Conservation (phyloP, 73 alveolate species). For the Stentor coeruleus region DNA sequence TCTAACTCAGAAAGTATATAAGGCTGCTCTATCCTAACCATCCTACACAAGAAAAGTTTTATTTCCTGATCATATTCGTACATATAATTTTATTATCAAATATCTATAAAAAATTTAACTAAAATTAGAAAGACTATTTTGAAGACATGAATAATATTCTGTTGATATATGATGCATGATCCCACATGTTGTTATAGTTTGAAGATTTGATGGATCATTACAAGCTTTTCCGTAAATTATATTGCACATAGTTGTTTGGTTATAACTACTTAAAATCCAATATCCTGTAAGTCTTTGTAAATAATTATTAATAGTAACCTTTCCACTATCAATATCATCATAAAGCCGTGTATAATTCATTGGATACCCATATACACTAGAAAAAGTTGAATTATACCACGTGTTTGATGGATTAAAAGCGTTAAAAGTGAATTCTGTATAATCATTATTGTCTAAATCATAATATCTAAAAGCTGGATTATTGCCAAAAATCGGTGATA, state of each 20-base stretch:
- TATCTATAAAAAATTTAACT: no score
- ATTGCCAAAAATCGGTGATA: conserved; percentile 13
- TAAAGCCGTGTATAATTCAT: not conserved
- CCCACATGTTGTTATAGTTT: no score
- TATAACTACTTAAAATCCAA: not conserved
- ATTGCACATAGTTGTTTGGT: not conserved
- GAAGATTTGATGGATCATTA: no score
- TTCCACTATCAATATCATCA: not conserved
- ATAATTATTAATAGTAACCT: not conserved
- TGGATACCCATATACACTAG: not conserved
- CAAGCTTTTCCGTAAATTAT: not conserved
- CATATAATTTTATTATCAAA: no score
- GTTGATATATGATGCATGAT: no score
- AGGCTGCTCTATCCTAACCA: no score
- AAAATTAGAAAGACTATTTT: no score
- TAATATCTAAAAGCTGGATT: conserved; percentile 14
- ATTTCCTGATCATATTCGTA: no score
- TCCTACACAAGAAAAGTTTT: no score
- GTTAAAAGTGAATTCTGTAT: not conserved
- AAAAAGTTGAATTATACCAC: not conserved
- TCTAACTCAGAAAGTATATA: no score
- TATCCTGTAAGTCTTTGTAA: not conserved
- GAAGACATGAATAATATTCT: no score
- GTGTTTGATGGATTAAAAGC: not conserved
- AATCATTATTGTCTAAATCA: not conserved